Base-by-base conservation (phyloP, 768 basidiomycete genomes). In the Xerocomellus dryophilus region DNA sequence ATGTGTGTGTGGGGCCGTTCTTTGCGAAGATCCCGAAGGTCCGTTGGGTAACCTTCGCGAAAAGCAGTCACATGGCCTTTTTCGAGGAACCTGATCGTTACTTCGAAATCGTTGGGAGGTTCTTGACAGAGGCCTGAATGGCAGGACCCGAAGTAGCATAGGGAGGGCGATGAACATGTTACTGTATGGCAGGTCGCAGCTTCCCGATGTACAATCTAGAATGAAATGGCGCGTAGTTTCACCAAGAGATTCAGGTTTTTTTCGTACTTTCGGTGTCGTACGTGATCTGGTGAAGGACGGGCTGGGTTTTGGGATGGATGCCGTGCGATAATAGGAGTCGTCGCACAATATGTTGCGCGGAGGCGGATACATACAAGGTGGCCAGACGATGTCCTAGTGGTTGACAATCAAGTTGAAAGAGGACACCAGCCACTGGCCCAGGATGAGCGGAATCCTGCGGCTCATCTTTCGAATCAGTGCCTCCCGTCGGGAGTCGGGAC, bases 31-130 rank as follows among this genome's bases (percentile, higher is more conserved):
- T 74, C 35, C 61, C 55, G 1, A 74, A 68, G 40, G 61, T 71
- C 36, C 72, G 70, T 43, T 75, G 73, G 73, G 68, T 68, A 1
- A 67, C 68, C 14, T 62, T 74, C 35, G 62, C 66, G n/a, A 56
- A 53, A 2, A 51, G 60, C 32, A 61, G 62, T 38, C 62, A 64
- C 50, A 1, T 64, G 55, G 50, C 62, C 5, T 38, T n/a, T 27
- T 46, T 51, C 20, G 59, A 63, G 43, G 56, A 64, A 15, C 53
- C 39, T 9, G 59, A 64, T 5, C 62, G 54, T 31, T 64, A 47
- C 59, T 64, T 64, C 11, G 59, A 54, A 4, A 21, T 64, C 1
- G 54, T 61, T 3, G 63, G 59, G 2, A 53, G 47, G 25, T 64
- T 53, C 46, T 51, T 64, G 51, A 53, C 32, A 14, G 40, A 27